Evolutionary conservation across 129 eudicot species (phyloP), one percentile per base, ranked within the genome.

Genomic region (Smallanthus sonchifolius): DNA sequence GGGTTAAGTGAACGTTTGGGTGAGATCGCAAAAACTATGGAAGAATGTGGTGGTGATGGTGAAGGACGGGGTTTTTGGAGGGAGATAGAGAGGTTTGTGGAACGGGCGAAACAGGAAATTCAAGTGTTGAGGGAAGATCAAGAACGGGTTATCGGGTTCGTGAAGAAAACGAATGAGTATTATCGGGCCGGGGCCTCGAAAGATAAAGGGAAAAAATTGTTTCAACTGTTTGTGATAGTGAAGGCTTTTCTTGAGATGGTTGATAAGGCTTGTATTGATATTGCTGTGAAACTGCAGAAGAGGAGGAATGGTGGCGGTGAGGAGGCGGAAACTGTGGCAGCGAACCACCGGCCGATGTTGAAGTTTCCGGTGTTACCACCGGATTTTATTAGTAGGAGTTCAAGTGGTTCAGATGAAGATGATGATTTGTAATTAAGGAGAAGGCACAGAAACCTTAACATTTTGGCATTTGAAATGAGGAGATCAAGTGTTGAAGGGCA

Each of bases 191-290:
- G 97, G 70, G 84, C 86, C 38, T 88, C 87, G 3, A 88, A 85
- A 44, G 87, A 86, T 55, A 90, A 81, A 75, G 88, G 75, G 63
- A 79, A 52, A 35, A 81, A 89, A 56, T 82, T 77, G 30, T 83
- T 94, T 74, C 99, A 94, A 70, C 68, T 94, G 77, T 94, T 88
- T 73, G 88, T 83, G 40, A 86, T 94, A 49, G 91, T 94, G 36
- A 88, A 85, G 70, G 87, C 84, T 49, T 94, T 94, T 64, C 80
- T 90, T 40, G 85, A 76, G 39, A 88, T 88, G 97, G 99, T 94
- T 59, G 99, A 94, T 79, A 82, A 80, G 76, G 96, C 87, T 11
- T 94, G 99, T 77, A 69, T 94, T 63, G 97, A 94, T 14, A 91
- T 94, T 73, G 83, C 99, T 39, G 75, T 89, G 59, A 82, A 87